Evolutionary conservation across 2,329 filamentous ascomycete genomes (phyloP).

Genomic region (Epichloe festucae): DNA sequence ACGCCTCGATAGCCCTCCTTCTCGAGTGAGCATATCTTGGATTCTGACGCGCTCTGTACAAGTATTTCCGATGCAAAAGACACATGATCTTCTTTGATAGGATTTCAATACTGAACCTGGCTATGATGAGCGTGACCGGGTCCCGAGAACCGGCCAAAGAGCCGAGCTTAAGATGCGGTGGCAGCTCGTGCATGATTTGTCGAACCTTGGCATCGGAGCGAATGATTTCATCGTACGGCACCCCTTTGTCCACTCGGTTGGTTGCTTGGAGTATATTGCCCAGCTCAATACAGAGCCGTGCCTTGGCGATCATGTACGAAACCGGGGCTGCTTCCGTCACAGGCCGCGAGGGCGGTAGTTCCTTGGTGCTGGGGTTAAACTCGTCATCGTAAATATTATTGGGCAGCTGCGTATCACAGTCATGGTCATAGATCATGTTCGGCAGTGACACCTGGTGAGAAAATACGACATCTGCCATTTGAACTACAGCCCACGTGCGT

Average conservation of each 20-base stretch:
- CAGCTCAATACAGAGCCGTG: slow-evolving; percentile 53
- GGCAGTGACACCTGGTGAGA: slow-evolving; percentile 59
- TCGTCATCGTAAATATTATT: slow-evolving; percentile 75
- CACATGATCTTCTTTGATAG: slow-evolving; percentile 83
- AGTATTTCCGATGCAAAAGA: slow-evolving; percentile 77
- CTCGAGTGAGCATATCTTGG: slow-evolving; percentile 74
- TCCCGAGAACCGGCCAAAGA: slow-evolving; percentile 65
- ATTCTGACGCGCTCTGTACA: slow-evolving; percentile 65
- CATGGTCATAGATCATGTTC: slow-evolving; percentile 58
- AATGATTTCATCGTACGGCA: slow-evolving; percentile 52
- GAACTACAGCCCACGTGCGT: slow-evolving; percentile 55
- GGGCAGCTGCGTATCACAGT: slow-evolving; percentile 64
- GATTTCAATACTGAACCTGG: slow-evolving; percentile 72
- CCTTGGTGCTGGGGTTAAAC: slow-evolving; percentile 54
- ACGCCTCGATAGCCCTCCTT: slow-evolving; percentile 72
- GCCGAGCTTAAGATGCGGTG: slow-evolving; percentile 66
- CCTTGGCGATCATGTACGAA: slow-evolving; percentile 66
- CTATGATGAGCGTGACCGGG: slow-evolving; percentile 73
- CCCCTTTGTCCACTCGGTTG: slow-evolving; percentile 39
- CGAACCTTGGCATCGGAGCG: slow-evolving; percentile 48
- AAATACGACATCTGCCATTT: slow-evolving; percentile 63
- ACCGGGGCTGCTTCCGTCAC: slow-evolving; percentile 61
- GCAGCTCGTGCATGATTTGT: slow-evolving; percentile 52
- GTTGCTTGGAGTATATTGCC: slow-evolving; percentile 61
- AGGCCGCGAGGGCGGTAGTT: slow-evolving; percentile 54